Evolutionary conservation across 345 rosid genomes (phyloP).

Genomic region (Durio zibethinus): DNA sequence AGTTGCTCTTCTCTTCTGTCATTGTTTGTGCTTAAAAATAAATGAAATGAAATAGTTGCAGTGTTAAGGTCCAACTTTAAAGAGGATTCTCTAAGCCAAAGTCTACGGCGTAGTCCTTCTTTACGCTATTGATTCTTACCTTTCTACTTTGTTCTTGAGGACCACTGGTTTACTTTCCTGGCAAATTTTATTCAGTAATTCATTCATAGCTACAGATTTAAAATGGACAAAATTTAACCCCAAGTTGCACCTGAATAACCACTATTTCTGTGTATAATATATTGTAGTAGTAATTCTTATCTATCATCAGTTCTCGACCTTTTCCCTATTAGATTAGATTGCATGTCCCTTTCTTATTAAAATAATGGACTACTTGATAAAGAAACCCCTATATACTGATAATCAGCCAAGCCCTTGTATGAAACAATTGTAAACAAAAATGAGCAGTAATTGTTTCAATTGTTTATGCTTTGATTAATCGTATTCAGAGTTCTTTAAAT

Average conservation of each 20-base stretch:
- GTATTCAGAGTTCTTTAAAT: not conserved
- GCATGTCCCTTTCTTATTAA: not conserved
- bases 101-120: constrained; percentile 32
- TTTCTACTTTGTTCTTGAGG: constrained; percentile 39
- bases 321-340: not conserved
- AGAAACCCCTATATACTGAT: not conserved
- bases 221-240: constrained; percentile 1
- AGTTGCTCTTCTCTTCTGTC: constrained; percentile 33
- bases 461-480: not conserved
- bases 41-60: constrained; percentile 12
- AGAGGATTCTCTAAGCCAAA: constrained; percentile 36
- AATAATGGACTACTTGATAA: not conserved
- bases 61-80: constrained; percentile 22
- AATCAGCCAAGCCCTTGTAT: not conserved
- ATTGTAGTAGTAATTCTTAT: not conserved
- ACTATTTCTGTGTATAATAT: not conserved
- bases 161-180: constrained; percentile 29
- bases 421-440: not conserved
- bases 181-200: constrained; percentile 4
- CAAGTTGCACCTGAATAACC: not conserved
- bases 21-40: constrained; percentile 37
- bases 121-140: constrained; percentile 24
- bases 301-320: not conserved
- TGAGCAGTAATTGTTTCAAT: not conserved
- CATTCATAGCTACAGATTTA: constrained; percentile 15